Conservation (phyloP, 1,284 basidiomycete genomes). For the Mycena citricolor region DNA sequence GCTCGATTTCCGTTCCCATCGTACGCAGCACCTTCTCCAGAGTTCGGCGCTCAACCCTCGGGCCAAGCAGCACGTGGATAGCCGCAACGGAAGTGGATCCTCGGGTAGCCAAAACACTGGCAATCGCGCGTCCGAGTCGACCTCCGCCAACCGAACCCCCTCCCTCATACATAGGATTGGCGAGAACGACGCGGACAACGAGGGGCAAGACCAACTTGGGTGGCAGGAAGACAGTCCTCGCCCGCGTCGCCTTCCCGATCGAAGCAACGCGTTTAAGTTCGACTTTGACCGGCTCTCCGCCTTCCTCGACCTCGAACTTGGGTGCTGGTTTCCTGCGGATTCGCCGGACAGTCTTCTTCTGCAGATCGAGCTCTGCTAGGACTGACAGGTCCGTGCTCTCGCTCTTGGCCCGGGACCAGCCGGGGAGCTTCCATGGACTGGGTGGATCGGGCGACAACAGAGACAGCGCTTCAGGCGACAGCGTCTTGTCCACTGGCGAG, state of each 20-base stretch:
- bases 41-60: conserved; percentile 20
- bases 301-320: background rate
- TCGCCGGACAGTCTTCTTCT: too few relatives aligned
- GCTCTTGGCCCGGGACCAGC: background rate
- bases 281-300: background rate
- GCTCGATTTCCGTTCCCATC: conserved; percentile 10
- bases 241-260: background rate
- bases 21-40: conserved; percentile 21
- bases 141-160: conserved; percentile 12
- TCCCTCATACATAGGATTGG: conserved; percentile 20
- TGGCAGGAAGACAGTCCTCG: background rate
- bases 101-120: conserved; percentile 2
- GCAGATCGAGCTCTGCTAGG: too few relatives aligned
- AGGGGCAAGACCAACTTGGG: conserved; percentile 5
- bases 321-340: conserved; percentile 2
- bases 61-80: conserved; percentile 18
- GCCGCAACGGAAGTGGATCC: background rate
- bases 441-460: conserved; percentile 15
- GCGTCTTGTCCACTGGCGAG: too few relatives aligned
- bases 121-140: conserved; percentile 18
- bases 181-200: conserved; percentile 16
- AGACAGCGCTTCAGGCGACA: conserved; percentile 12
- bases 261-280: background rate
- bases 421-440: background rate
- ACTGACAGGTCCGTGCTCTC: too few relatives aligned